These are phyloP conservation scores for Pycnococcus provasolii DNA, from an alignment of 139 green algal genomes.

Conservation along the genomic window DNA sequence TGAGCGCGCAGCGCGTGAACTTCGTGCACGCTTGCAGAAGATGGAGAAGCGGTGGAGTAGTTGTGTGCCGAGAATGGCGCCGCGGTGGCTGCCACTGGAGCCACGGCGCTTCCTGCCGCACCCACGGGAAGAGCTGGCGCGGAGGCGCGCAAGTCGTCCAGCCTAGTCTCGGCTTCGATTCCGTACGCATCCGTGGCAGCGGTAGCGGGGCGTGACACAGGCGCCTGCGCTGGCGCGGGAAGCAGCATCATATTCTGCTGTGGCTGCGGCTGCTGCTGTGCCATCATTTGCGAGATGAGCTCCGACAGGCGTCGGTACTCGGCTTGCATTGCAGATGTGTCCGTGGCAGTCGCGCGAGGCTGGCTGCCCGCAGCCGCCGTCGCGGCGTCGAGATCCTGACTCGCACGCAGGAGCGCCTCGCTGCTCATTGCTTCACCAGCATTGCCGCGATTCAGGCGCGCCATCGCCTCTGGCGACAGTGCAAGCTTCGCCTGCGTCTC, in stretches of 20 bases:
- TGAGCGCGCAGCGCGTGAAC: neutral
- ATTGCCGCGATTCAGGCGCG: neutral
- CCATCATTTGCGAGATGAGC: no score
- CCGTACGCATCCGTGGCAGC: neutral
- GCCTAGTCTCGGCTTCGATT: neutral
- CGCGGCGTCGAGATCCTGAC: no score
- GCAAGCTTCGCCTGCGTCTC: neutral
- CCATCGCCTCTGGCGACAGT: no score
- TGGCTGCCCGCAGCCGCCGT: no score
- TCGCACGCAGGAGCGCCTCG: neutral
- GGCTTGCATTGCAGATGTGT: no score
- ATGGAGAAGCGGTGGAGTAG: no score
- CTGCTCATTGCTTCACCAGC: conserved; percentile 1
- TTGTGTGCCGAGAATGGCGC: neutral
- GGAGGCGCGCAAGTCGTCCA: neutral
- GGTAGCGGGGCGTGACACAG: neutral
- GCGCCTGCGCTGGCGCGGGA: no score
- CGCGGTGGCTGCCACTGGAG: neutral
- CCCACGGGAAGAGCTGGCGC: neutral
- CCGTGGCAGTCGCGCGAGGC: no score
- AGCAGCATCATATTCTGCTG: no score
- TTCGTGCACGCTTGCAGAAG: neutral
- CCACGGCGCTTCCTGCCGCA: neutral
- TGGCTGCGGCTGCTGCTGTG: no score
- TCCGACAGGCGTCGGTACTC: no score